Evolutionary conservation across 768 basidiomycete species (phyloP).

Genomic region (Boletus barrowsii): DNA sequence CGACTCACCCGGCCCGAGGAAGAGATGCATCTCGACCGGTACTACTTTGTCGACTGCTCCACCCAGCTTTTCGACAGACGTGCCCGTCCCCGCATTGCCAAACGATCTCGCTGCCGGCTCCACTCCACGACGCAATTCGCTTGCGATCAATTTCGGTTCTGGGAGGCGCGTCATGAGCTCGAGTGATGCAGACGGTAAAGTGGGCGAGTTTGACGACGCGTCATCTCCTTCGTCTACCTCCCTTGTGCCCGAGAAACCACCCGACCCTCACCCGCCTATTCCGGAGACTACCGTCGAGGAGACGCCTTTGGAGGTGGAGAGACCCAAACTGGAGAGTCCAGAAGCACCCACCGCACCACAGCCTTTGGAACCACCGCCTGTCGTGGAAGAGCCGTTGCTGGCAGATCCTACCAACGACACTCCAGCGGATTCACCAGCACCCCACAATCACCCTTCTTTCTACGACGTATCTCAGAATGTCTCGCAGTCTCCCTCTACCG

Average conservation of each 20-base stretch:
- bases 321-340: neutral
- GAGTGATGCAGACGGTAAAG: slow-evolving; percentile 4
- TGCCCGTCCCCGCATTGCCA: slow-evolving; percentile 27
- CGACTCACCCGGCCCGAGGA: slow-evolving; percentile 22
- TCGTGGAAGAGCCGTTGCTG: neutral
- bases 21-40: slow-evolving; percentile 31
- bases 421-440: neutral
- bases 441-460: neutral
- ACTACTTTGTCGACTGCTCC: slow-evolving; percentile 14
- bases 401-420: neutral
- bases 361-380: slow-evolving; percentile 1
- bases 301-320: slow-evolving; percentile 1
- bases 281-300: slow-evolving; percentile 1
- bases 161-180: slow-evolving; percentile 20
- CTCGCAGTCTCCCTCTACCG: neutral
- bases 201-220: slow-evolving; percentile 1
- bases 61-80: slow-evolving; percentile 12
- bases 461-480: slow-evolving; percentile 1
- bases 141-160: slow-evolving; percentile 24
- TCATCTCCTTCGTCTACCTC: slow-evolving; percentile 2
- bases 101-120: neutral
- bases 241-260: slow-evolving; percentile 9
- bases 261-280: neutral
- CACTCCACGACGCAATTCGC: slow-evolving; percentile 28
- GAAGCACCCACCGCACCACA: neutral